Evolutionary conservation across 148 eudicot species (phyloP).

Genomic region (Vaccinium vitisidaea): DNA sequence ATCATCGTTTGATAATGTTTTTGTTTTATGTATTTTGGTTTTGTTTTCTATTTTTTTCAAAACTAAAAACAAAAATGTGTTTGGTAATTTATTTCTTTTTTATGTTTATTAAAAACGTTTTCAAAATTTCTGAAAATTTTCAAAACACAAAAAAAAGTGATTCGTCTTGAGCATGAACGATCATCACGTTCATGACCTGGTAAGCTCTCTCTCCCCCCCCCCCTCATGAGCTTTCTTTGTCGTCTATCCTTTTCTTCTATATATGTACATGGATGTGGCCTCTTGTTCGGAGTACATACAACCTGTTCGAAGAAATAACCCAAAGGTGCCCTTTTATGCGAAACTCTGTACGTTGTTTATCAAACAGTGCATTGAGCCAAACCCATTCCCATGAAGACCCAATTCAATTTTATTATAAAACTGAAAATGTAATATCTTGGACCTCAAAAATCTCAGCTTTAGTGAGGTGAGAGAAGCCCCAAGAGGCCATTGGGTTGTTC

Average conservation of each 20-base stretch:
- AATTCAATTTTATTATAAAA: slow-evolving; percentile 17
- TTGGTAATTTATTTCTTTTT: too few relatives aligned
- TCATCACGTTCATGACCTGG: too few relatives aligned
- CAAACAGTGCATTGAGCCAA: not conserved
- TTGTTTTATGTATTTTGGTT: too few relatives aligned
- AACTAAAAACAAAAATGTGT: too few relatives aligned
- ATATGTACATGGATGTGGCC: not conserved
- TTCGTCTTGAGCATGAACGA: too few relatives aligned
- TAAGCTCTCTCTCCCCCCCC: not conserved
- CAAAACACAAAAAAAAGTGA: too few relatives aligned
- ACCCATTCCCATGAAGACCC: slow-evolving; percentile 14
- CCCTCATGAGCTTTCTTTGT: not conserved
- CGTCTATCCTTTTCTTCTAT: not conserved
- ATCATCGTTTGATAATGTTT: too few relatives aligned
- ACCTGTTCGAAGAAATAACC: slow-evolving; percentile 41
- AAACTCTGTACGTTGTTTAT: slow-evolving; percentile 4
- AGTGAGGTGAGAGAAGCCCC: slow-evolving; percentile 38
- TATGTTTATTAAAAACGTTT: too few relatives aligned
- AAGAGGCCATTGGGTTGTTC: slow-evolving; percentile 49
- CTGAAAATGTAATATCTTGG: slow-evolving; percentile 37
- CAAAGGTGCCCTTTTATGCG: slow-evolving; percentile 3
- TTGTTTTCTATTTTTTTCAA: too few relatives aligned
- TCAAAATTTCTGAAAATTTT: too few relatives aligned
- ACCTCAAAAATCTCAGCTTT: slow-evolving; percentile 48
- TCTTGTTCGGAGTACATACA: slow-evolving; percentile 15